These are phyloP conservation scores for Penicillium dipodomyicola DNA, from an alignment of 495 filamentous ascomycete genomes.

Conservation along the genomic window DNA sequence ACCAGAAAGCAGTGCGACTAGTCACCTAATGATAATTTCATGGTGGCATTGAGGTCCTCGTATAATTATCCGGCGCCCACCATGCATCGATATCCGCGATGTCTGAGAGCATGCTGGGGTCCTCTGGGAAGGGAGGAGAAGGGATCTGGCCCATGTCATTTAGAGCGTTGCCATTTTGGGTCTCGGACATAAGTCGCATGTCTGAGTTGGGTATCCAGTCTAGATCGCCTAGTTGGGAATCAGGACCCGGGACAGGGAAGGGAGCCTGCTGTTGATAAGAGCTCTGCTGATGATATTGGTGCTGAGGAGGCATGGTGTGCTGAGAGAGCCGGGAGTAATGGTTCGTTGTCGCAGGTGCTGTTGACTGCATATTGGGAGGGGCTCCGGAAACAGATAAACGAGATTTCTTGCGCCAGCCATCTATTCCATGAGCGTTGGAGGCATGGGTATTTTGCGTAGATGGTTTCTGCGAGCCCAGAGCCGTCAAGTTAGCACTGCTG, in stretches of 20 bases:
- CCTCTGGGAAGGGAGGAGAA: slow-evolving; percentile 26
- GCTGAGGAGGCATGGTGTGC: not conserved
- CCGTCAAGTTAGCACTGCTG: slow-evolving; percentile 24
- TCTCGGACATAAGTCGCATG: slow-evolving; percentile 33
- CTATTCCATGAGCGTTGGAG: slow-evolving; percentile 1
- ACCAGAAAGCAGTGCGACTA: not conserved
- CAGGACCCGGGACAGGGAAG: slow-evolving; percentile 1
- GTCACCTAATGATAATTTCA: not conserved
- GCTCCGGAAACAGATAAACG: slow-evolving; percentile 19
- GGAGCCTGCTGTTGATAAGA: slow-evolving; percentile 7
- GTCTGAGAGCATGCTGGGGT: slow-evolving; percentile 30
- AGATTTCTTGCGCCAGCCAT: slow-evolving; percentile 32
- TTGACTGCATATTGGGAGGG: slow-evolving; percentile 5
- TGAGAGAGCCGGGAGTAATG: slow-evolving; percentile 1
- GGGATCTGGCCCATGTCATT: slow-evolving; percentile 11
- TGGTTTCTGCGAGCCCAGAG: slow-evolving; percentile 8
- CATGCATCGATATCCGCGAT: slow-evolving; percentile 41
- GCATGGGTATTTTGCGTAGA: not conserved
- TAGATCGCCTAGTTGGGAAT: slow-evolving; percentile 27
- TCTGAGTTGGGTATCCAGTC: slow-evolving; percentile 39
- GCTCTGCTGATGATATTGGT: not conserved
- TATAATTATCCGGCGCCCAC: slow-evolving; percentile 32
- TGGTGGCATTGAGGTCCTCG: not conserved
- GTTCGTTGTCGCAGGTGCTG: not conserved
- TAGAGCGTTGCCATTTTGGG: slow-evolving; percentile 9